phyloP scores from a whole-genome alignment of 176 grass and related monocot species.

The Triticum dicoccoides region DNA sequence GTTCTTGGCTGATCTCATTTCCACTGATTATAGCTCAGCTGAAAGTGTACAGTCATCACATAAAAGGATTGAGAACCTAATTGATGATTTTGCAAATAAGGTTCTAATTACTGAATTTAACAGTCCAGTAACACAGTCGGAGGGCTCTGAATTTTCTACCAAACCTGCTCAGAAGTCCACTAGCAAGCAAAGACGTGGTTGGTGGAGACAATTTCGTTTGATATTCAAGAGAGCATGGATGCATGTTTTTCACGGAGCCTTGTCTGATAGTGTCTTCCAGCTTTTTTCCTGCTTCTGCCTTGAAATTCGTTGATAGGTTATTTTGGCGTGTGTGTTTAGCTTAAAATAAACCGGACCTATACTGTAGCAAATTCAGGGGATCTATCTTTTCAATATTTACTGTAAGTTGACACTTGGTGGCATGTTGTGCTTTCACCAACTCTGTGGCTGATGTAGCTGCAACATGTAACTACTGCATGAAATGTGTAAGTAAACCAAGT shows the following conservation, averaged over 20 bases:
- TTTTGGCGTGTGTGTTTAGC: background rate
- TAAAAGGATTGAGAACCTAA: slow-evolving; percentile 74
- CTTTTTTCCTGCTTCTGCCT: slow-evolving; percentile 2
- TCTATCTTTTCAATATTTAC: background rate
- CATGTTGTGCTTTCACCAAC: slow-evolving; percentile 4
- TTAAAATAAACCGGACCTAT: background rate
- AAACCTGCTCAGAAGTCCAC: slow-evolving; percentile 48
- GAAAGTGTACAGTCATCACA: slow-evolving; percentile 67
- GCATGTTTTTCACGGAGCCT: slow-evolving; percentile 55
- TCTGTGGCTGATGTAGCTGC: background rate
- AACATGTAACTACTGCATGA: background rate
- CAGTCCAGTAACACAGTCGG: slow-evolving; percentile 23
- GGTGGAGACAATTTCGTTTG: slow-evolving; percentile 80
- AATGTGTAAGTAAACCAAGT: background rate
- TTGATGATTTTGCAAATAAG: slow-evolving; percentile 72
- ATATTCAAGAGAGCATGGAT: slow-evolving; percentile 97
- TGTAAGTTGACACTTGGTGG: background rate
- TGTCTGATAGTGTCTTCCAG: background rate
- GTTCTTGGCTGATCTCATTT: slow-evolving; percentile 98
- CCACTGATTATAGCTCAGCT: slow-evolving; percentile 80
- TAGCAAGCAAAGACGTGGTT: slow-evolving; percentile 56
- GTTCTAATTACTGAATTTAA: slow-evolving; percentile 36
- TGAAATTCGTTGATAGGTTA: background rate
- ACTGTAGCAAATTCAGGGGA: background rate
- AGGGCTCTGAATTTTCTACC: slow-evolving; percentile 31